These are phyloP conservation scores for Onygena corvina DNA, from an alignment of 2,329 filamentous ascomycete species.

Conservation along the genomic window DNA sequence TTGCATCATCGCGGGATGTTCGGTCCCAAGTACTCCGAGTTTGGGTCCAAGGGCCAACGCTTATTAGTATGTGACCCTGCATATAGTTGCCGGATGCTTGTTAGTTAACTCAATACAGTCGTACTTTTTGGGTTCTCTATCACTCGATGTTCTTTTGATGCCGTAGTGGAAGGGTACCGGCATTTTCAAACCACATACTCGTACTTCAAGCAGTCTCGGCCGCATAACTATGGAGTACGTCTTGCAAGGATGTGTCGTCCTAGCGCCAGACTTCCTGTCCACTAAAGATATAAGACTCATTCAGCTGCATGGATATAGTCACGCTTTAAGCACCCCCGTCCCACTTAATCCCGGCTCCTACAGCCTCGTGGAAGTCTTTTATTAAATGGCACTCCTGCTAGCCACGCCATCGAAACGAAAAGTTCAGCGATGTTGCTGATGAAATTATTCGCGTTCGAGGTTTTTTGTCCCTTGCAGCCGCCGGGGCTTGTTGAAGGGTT, in stretches of 20 bases:
- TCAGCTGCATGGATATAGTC: constrained; percentile 5
- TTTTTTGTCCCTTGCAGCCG: no score
- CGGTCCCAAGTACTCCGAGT: no score
- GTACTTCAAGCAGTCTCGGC: no score
- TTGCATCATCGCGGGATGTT: no score
- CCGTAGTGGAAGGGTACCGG: no score
- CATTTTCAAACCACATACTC: no score
- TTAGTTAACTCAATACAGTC: no score
- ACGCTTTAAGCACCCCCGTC: constrained; percentile 1
- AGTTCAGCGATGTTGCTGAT: not conserved
- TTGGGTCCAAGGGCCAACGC: no score
- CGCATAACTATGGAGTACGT: not conserved
- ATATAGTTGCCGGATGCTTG: no score
- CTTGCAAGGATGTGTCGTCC: not conserved
- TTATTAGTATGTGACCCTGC: no score
- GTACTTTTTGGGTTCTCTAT: no score
- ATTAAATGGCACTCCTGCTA: constrained; percentile 3
- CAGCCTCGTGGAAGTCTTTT: constrained; percentile 5
- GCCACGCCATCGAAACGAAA: not conserved
- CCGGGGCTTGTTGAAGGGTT: not conserved
- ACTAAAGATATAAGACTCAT: not conserved
- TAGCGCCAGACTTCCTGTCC: not conserved
- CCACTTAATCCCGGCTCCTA: not conserved
- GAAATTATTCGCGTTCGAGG: not conserved
- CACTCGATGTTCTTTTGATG: no score